Base-by-base conservation (phyloP, 441 rosid genomes). In the Pelargonium cotyledonis region DNA sequence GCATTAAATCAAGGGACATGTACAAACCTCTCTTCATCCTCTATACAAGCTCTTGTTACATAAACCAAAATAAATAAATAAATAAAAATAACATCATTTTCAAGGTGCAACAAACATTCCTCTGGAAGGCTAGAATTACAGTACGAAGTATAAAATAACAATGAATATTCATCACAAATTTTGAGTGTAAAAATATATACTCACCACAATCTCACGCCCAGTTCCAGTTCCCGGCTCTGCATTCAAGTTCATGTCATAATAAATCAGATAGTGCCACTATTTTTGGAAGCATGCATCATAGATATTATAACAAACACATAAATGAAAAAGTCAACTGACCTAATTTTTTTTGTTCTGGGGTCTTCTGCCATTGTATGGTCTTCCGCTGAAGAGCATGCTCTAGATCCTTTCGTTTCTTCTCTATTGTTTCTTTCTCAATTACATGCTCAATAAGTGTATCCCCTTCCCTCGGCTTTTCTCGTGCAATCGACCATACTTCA, bases 141-240 rank as follows among this genome's bases (percentile, higher is more conserved):
- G 62, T 7, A 55, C 16, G 1, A 5, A 16, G 10, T 18, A 19
- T 19, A 31, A 21, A 57, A 57, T 5, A 57, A 18, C 10, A 57
- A 16, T 3, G 1, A 65, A 40, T 15, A 65, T 8, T 1, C 46
- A 41, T 65, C 68, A 65, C 67, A 65, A 16, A 65, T 38, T 43
- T 65, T 43, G 3, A 31, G 51, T 65, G 51, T 4, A 26, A 55
- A 18, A 46, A 26, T 23, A 35, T 29, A 58, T 71, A 82, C 86
- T 83, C 43, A 81, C 86, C 81, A 83, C 86, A 77, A 83, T 83
- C 71, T 83, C 86, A 5, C 77, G 81, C 62, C 85, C 85, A 29
- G 85, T 81, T 70, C 86, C 85, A 35, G 86, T 83, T 73, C 86
- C 86, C 21, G 86, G 79, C 65, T 81, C 85, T 83, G 86, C 76